phyloP scores from a whole-genome alignment of 441 rosid species.

The Kokia cookei region DNA sequence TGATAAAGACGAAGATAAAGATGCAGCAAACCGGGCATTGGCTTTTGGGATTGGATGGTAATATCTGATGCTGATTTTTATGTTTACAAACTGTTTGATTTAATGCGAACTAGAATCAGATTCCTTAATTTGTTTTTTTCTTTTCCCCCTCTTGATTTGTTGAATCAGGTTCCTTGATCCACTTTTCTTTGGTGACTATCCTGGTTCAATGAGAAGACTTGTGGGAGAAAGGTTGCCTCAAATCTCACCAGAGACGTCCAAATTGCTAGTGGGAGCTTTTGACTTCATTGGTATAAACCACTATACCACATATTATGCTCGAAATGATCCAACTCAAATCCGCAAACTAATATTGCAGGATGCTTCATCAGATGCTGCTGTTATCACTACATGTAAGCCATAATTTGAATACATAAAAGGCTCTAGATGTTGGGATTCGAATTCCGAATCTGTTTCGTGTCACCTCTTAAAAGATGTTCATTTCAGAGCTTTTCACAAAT shows the following conservation, averaged over 20 bases:
- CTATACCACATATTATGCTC: constrained; percentile 51
- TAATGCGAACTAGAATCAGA: constrained; percentile 23
- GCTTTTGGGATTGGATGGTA: constrained; percentile 87
- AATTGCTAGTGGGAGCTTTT: constrained; percentile 28
- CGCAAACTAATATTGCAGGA: constrained; percentile 72
- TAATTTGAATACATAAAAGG: not conserved
- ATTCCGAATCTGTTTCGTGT: too few species aligned
- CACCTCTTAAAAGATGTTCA: too few species aligned
- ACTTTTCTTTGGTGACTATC: constrained; percentile 54
- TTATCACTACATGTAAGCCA: constrained; percentile 60
- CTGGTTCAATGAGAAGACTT: constrained; percentile 46
- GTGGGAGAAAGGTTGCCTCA: constrained; percentile 53
- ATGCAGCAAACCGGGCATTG: constrained; percentile 75
- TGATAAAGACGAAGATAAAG: constrained; percentile 59
- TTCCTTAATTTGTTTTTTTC: constrained; percentile 51
- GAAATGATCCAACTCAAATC: constrained; percentile 55
- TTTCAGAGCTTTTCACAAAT: not conserved
- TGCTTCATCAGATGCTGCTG: constrained; percentile 78
- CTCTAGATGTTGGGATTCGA: not conserved
- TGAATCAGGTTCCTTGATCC: constrained; percentile 66
- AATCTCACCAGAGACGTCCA: constrained; percentile 38
- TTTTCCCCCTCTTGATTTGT: constrained; percentile 3
- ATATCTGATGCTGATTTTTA: not conserved
- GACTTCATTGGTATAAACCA: constrained; percentile 66
- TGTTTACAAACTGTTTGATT: constrained; percentile 15